Base-by-base conservation (phyloP, 805 yeast genomes). In the Candida maris region DNA sequence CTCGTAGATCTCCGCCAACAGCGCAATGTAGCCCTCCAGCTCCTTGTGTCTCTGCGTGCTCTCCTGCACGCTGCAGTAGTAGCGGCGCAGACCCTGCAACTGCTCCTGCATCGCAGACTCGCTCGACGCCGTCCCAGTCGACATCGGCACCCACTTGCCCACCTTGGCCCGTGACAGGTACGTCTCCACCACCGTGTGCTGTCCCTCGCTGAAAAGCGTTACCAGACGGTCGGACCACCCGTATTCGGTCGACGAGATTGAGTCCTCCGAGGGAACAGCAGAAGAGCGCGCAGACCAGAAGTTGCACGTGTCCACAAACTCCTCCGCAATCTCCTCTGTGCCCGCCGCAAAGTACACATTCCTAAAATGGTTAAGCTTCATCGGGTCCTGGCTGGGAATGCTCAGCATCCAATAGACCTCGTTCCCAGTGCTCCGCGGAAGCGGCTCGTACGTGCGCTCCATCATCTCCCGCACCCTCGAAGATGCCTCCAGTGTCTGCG, bases 251-350 rank as follows among this genome's bases (percentile, higher is more conserved):
- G 91, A 79, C 2, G 87, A 78, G 21, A 85, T 69, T 44, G 82
- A 78, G 37, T 78, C 81, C 50, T 80, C 84, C 0, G 79, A 70
- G 3, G 95, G 95, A 15, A 85, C 80, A 12, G 88, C 81, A 5
- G 95, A 81, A 24, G 84, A 73, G 46, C 93, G 73, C 2, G 91
- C 85, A 2, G 94, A 85, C 96, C 96, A 88, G 56, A 85, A 88
- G 58, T 87, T 88, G 60, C 93, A 80, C 4, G 91, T 77, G 47
- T 81, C 75, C 13, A 84, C 77, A 58, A 75, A 85, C 52, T 78
- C 83, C 28, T 64, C 61, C 0, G 95, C 93, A 40, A 75, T 74
- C 46, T 79, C 84, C 17, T 65, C 55, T 10, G 85, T 77, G 8
- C 81, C 81, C 0, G 87, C 78, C 58, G 76, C 79, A 56, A 84